These are phyloP conservation scores for Iris macrosiphon DNA, from an alignment of 106 monocot genomes.

Conservation along the genomic window DNA sequence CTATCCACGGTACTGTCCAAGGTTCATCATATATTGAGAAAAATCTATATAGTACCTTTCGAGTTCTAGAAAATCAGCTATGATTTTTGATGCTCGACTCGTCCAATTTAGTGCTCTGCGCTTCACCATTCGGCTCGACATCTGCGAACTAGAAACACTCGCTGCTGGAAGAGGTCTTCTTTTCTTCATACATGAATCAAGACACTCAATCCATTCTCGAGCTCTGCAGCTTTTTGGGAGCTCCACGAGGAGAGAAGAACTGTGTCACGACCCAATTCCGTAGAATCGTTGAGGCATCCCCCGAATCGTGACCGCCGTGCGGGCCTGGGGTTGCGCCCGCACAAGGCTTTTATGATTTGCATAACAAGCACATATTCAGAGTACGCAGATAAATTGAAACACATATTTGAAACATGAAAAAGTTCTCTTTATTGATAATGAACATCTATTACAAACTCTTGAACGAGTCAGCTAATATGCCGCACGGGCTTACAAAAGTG, in stretches of 20 bases:
- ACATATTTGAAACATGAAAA: too few relatives aligned
- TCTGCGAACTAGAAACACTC: not conserved
- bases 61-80: not conserved
- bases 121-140: not conserved
- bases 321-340: too few relatives aligned
- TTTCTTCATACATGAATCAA: constrained; percentile 2
- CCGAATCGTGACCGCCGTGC: too few relatives aligned
- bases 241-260: not conserved
- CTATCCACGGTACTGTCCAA: constrained; percentile 11
- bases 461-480: too few relatives aligned
- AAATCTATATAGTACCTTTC: constrained; percentile 3
- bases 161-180: not conserved
- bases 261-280: too few relatives aligned
- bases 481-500: too few relatives aligned
- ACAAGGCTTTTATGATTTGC: too few relatives aligned
- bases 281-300: too few relatives aligned
- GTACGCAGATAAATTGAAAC: too few relatives aligned
- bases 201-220: not conserved
- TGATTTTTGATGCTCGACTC: not conserved
- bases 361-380: too few relatives aligned
- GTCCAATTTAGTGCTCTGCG: constrained; percentile 1
- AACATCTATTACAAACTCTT: too few relatives aligned
- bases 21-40: not conserved
- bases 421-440: too few relatives aligned
- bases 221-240: constrained; percentile 1